Evolutionary conservation across 2,329 filamentous ascomycete species (phyloP).

Genomic region (Monosporascus sp.): DNA sequence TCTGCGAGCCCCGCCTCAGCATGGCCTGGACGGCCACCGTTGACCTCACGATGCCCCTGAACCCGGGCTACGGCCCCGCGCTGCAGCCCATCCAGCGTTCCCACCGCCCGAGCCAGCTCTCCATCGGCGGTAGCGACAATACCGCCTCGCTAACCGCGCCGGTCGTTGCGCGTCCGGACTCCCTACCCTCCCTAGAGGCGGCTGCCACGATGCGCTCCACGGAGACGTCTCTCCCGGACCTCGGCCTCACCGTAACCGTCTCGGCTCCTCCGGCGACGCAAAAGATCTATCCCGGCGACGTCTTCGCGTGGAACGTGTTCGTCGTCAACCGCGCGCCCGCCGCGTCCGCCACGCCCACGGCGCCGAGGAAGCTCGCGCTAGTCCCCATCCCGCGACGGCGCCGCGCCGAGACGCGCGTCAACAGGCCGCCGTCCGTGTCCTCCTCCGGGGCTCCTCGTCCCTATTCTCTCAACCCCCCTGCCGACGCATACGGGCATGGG

Average conservation of each 20-base stretch:
- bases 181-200: constrained; percentile 54
- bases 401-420: constrained; percentile 49
- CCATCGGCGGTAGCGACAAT: constrained; percentile 51
- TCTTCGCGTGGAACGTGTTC: constrained; percentile 69
- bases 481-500: constrained; percentile 4
- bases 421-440: constrained; percentile 48
- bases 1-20: constrained; percentile 55
- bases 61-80: constrained; percentile 54
- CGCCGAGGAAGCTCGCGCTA: constrained; percentile 63
- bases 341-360: constrained; percentile 31
- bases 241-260: constrained; percentile 73
- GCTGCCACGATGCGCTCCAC: constrained; percentile 38
- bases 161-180: constrained; percentile 52
- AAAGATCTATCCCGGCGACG: constrained; percentile 54
- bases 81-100: constrained; percentile 55
- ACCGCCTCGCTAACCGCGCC: constrained; percentile 53
- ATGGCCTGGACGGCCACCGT: constrained; percentile 66
- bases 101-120: constrained; percentile 59
- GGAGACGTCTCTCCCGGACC: constrained; percentile 48
- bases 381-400: constrained; percentile 62
- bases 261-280: constrained; percentile 48
- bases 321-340: constrained; percentile 63
- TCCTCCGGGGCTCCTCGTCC: constrained; percentile 7
- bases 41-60: constrained; percentile 63
- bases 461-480: background rate